phyloP scores from a whole-genome alignment of 2,329 filamentous ascomycete genomes.

The Apiospora marii region DNA sequence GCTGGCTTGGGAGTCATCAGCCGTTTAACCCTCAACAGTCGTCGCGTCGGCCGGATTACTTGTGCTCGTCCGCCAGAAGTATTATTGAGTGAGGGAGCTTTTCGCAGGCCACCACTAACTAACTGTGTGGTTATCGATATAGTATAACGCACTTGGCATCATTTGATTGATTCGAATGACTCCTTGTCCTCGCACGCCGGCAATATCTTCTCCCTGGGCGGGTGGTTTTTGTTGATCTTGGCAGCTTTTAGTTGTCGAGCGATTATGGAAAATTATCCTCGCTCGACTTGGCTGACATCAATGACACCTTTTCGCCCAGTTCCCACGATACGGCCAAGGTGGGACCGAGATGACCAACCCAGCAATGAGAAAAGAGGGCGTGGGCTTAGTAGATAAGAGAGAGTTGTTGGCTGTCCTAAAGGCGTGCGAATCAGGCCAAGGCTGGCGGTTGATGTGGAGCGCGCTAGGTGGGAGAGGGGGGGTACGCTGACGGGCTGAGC shows the following conservation, averaged over 20 bases:
- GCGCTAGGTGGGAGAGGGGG: slow-evolving; percentile 21
- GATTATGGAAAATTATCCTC: neutral
- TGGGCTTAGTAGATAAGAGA: slow-evolving; percentile 40
- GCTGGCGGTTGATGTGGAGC: slow-evolving; percentile 23
- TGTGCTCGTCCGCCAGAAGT: neutral
- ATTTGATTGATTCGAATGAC: neutral
- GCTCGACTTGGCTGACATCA: slow-evolving; percentile 5
- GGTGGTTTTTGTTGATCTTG: neutral
- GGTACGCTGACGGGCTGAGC: slow-evolving; percentile 24
- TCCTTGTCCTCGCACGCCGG: neutral
- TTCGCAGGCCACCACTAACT: neutral
- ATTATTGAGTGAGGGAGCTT: neutral
- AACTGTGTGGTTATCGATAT: neutral
- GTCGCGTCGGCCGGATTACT: neutral
- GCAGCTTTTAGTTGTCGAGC: neutral
- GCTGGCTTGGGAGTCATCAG: neutral
- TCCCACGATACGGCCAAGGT: slow-evolving; percentile 36
- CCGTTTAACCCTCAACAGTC: neutral
- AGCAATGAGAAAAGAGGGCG: slow-evolving; percentile 27
- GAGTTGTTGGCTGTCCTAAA: slow-evolving; percentile 25
- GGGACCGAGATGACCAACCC: slow-evolving; percentile 34
- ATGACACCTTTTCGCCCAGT: slow-evolving; percentile 22
- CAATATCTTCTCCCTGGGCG: neutral
- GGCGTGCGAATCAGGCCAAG: slow-evolving; percentile 18
- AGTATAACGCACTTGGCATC: neutral